Base-by-base conservation (phyloP, 305 asterid genomes). In the Fraxinus sp. region DNA sequence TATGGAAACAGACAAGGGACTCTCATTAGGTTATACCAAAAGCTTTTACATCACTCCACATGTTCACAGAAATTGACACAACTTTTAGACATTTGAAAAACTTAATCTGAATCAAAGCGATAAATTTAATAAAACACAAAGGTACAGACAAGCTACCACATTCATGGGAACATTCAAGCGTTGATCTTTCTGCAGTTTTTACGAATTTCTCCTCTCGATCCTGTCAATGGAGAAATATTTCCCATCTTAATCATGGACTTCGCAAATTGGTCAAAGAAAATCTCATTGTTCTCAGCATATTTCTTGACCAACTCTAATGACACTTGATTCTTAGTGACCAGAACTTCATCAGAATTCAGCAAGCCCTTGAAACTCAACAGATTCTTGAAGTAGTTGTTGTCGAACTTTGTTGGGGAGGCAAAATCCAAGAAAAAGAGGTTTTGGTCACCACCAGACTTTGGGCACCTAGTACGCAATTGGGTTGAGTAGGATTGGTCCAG, bases 401-500 rank as follows among this genome's bases (percentile, higher is more conserved):
- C 93, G 57, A 91, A 89, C 66, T 22, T 75, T 6, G 85, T 82
- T 0, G 92, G 82, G 13, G 88, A 83, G n/a, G 57, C 72, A 26
- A 80, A 88, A 73, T 87, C 90, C 74, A 88, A 77, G 85, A 32
- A 22, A 70, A 88, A 87, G 5, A 87, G 84, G 77, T 85, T 89
- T 36, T 87, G 84, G n/a, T 90, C 89, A 5, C 89, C 93, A 5
- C 82, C 87, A 9, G 87, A 79, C 64, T 62, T 88, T 11, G 98
- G 98, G 77, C 98, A 95, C 52, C 86, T 57, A 20, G 80, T 80
- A 10, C 98, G 94, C 77, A 92, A 77, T 85, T 88, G 82, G 33
- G 89, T 84, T 0, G 97, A 92, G 36, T 88, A 95, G 22, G 91
- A 80, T 35, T 87, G 93, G 8, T 95, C 97, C 41, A 95, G 83